Base-by-base conservation (phyloP, 495 filamentous ascomycete genomes). In the Evansstolkia leycettana region DNA sequence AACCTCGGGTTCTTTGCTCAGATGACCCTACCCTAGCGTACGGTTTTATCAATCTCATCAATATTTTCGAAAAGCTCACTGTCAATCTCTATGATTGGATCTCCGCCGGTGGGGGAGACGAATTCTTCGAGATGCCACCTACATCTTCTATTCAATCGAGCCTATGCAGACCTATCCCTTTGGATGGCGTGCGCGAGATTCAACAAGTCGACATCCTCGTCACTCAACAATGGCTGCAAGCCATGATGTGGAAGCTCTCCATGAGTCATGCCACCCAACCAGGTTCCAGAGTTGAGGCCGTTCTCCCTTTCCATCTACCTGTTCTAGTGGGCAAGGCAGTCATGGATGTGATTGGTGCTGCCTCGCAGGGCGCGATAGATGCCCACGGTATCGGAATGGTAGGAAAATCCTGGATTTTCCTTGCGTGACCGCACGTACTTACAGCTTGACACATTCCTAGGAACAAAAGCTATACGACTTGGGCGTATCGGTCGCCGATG, bases 371-470 rank as follows among this genome's bases (percentile, higher is more conserved):
- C 5, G 67, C 65, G 27, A 69, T 79, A 10, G 65, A 72, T 42
- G 65, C 78, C 0, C 74, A 80, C 38, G 75, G 76, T 0, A 72
- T 70, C 34, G 72, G 72, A 17, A 76, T 80, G 76, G 75, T 70
- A 58, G 37, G 61, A 56, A 15, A 19, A 36, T 11, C 34, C 28
- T 15, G 37, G 61, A 56, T 16, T 20, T 37, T 11, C 34, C 28
- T 15, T 33, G 15, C 20, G 24, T 24, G 11, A 24, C 25, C 23
- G 39, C 44, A 33, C 43, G 43, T n/a, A 29, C 51, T 36, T 29
- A 6, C 12, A 27, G 24, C 4, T 36, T 11, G n/a, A 36, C 19
- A 25, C 13, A 8, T 36, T 8, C 14, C 10, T 29, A 65, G 61
- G 61, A 65, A 41, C 61, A 65, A 52, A 65, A 62, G 25, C 42